Base-by-base conservation (phyloP, 2,329 filamentous ascomycete species). In the Fusarium sp. region DNA sequence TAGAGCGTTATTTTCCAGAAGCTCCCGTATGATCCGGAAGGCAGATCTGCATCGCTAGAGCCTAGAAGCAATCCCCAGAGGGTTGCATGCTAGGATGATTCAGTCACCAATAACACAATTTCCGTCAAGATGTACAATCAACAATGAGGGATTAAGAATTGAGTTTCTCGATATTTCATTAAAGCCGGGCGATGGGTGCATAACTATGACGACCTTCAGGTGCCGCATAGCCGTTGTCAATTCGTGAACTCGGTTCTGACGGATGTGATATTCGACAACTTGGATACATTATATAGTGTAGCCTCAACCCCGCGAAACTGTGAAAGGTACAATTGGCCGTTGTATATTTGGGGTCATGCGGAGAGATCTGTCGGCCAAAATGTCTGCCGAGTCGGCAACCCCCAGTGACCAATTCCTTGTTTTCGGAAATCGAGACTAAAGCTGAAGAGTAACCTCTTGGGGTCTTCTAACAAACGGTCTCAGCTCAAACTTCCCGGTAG, bases 191-290 rank as follows among this genome's bases (percentile, higher is more conserved):
- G 44, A 49, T 24, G 39, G 44, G 35, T 59, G 56, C 60, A 67
- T 52, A 31, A 66, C n/a, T 42, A 66, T 67, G 64, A 67, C 45
- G 45, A 42, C 20, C 36, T 42, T 51, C n/a, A 35, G 26, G 44
- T 63, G 44, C 60, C 60, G 45, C 24, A 31, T 56, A 61, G 36
- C 31, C 26, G 45, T 67, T 39, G 38, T 36, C 38, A 28, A 45
- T 47, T 33, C 24, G 57, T 61, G 56, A 52, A 35, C 48, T 67
- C 64, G 64, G 64, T 67, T 67, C 64, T 67, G 64, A 33, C 61
- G 64, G 64, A 67, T 67, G 49, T 52, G 61, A 66, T 54, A 8
- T 38, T 45, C 33, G 45, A 39, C 47, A 41, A 39, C 11, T 58
- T n/a, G 20, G 33, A 58, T 58, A 58, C 55, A 36, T 58, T 58